These are phyloP conservation scores for Neopestalotiopsis sp. DNA, from an alignment of 2,329 filamentous ascomycete species.

Conservation along the genomic window DNA sequence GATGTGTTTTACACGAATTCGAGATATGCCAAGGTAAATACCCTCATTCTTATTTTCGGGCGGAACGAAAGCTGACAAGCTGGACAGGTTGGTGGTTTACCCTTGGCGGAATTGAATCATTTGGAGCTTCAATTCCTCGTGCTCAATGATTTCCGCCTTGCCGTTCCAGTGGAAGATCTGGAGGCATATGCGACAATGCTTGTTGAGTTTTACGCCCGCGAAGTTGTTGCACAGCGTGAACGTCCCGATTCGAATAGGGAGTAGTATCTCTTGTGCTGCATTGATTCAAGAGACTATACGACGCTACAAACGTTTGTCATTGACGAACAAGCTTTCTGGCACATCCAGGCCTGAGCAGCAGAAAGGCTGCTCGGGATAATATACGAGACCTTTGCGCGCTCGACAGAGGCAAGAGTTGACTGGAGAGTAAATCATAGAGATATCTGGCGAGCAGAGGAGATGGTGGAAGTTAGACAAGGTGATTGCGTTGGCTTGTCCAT, in stretches of 20 bases:
- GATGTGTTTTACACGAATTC: slow-evolving; percentile 99
- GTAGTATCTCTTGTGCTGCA: slow-evolving; percentile 1
- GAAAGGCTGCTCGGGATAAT: neutral
- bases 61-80: slow-evolving; percentile 3
- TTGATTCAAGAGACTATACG: neutral
- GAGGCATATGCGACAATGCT: slow-evolving; percentile 98
- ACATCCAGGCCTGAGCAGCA: neutral
- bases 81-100: slow-evolving; percentile 88
- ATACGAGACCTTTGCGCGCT: neutral
- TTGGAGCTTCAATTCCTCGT: slow-evolving; percentile 94
- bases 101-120: slow-evolving; percentile 91
- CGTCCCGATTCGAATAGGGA: slow-evolving; percentile 25
- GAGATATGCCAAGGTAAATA: slow-evolving; percentile 91
- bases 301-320: too few relatives aligned
- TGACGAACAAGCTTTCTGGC: neutral
- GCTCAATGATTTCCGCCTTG: slow-evolving; percentile 93
- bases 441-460: neutral
- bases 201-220: slow-evolving; percentile 94
- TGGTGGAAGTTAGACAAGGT: slow-evolving; percentile 6
- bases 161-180: slow-evolving; percentile 91
- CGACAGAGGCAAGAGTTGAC: neutral
- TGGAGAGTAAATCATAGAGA: neutral
- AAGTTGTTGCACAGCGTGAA: slow-evolving; percentile 67
- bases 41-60: neutral
- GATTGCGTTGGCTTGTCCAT: slow-evolving; percentile 5